Evolutionary conservation across 768 basidiomycete species (phyloP), one percentile per base, ranked within the genome.

Genomic region (Paxillus involutus): DNA sequence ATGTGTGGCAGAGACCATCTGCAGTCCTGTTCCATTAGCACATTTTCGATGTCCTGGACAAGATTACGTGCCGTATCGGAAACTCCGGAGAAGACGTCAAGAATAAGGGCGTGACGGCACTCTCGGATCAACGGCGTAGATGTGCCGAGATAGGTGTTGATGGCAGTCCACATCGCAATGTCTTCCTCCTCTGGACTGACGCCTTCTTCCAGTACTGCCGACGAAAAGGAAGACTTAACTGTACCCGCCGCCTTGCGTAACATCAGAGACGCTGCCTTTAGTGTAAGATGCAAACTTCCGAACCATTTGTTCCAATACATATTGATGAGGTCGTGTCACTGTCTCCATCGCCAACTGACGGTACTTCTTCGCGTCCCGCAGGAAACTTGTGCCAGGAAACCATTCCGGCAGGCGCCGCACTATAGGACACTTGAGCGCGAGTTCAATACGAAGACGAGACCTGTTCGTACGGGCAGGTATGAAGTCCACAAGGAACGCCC

Each of bases 301-400:
- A 53, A 82, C 83, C 65, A 84, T 77, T 55, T 80, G 75, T 17
- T 77, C 59, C 37, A 74, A 71, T 5, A 77, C 77, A 46, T 70
- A 78, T 7, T 69, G 60, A 43, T 72, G 80, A 0, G 84, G 83
- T 6, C 63, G 65, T 17, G 75, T 71, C 4, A 77, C 65, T 67
- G 80, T 75, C 8, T 71, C 66, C 3, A 65, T 59, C 2, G 77
- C 67, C 2, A 72, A 3, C 3, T 29, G 21, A 4, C 44, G 43
- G 59, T 70, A 69, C 40, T 49, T 51, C 37, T 63, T 64, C 3
- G 71, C 73, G 29, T 63, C 53, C 6, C 59, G 61, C 42, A 70
- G 62, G 60, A 77, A 77, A 1, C 65, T 61, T 1, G 65, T 64
- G 1, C 76, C 71, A 8, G 70, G 72, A 37, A 73, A 57, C 72